These are phyloP conservation scores for Insectozyma bohioensis DNA, from an alignment of 1,139 yeast species.

Conservation along the genomic window DNA sequence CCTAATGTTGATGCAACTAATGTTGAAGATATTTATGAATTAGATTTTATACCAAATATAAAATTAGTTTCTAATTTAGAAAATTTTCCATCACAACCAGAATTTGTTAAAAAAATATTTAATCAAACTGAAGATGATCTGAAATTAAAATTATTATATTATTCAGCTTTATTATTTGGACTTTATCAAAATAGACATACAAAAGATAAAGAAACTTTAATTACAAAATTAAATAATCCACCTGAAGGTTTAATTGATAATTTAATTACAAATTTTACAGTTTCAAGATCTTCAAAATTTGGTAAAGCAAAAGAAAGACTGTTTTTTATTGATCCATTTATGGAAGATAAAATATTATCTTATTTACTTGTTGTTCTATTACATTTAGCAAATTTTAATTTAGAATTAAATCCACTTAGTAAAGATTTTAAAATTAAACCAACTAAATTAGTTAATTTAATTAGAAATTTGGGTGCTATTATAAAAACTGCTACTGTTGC, in stretches of 20 bases:
- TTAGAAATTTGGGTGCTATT: conserved; percentile 80
- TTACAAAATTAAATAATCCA: conserved; percentile 64
- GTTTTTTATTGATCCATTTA: conserved; percentile 78
- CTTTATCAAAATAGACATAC: conserved; percentile 72
- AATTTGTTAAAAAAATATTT: conserved; percentile 54
- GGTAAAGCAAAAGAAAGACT: conserved; percentile 76
- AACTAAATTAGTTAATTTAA: conserved; percentile 63
- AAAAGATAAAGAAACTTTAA: conserved; percentile 57
- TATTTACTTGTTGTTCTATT: conserved; percentile 70
- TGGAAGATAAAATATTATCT: conserved; percentile 83
- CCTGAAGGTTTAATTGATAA: conserved; percentile 76
- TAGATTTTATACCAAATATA: conserved; percentile 61
- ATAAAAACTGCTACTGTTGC: conserved; percentile 74
- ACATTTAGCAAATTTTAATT: conserved; percentile 72
- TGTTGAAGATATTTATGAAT: conserved; percentile 80
- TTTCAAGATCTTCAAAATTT: conserved; percentile 59
- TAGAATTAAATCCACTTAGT: conserved; percentile 80
- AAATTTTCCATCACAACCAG: conserved; percentile 60
- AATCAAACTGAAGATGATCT: conserved; percentile 44
- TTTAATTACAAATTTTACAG: conserved; percentile 66
- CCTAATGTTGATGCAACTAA: conserved; percentile 74
- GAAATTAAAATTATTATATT: conserved; percentile 70
- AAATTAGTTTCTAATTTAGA: conserved; percentile 27
- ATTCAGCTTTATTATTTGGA: conserved; percentile 77
- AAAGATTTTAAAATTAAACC: conserved; percentile 84